These are phyloP conservation scores for Vigna reflexopilosa DNA, from an alignment of 306 rosid genomes.

Conservation along the genomic window DNA sequence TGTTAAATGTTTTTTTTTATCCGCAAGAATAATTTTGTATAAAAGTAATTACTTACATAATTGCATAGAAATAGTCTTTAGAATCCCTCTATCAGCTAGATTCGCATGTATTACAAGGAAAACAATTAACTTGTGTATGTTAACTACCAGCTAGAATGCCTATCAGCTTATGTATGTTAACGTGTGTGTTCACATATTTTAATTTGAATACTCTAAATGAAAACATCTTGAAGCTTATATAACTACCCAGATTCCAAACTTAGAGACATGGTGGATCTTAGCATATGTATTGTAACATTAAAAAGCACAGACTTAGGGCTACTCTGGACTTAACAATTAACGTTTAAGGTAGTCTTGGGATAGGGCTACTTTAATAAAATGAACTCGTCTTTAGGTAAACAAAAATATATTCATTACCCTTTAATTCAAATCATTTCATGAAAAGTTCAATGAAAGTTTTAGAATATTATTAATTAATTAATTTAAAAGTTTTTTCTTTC, in stretches of 20 bases:
- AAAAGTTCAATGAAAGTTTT: neutral
- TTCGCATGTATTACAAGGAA: too few relatives aligned
- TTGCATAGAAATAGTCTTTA: too few relatives aligned
- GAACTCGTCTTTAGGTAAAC: neutral
- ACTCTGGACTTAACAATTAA: neutral
- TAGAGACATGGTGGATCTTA: neutral
- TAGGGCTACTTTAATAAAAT: neutral
- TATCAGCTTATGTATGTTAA: too few relatives aligned
- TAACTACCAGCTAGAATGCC: too few relatives aligned
- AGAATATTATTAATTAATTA: neutral
- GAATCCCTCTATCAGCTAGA: too few relatives aligned
- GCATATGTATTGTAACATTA: neutral
- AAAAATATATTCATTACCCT: neutral
- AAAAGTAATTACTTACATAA: too few relatives aligned
- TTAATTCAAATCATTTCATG: neutral
- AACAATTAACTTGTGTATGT: too few relatives aligned
- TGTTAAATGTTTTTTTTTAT: too few relatives aligned
- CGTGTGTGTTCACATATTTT: too few relatives aligned
- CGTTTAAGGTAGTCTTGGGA: too few relatives aligned
- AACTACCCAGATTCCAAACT: neutral
- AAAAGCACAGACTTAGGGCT: neutral
- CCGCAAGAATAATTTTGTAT: too few relatives aligned
- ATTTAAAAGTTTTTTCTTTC: neutral
- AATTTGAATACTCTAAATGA: neutral
- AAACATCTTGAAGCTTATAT: neutral